phyloP scores from a whole-genome alignment of 176 grass and related monocot genomes.

The Luzula sylvatica region DNA sequence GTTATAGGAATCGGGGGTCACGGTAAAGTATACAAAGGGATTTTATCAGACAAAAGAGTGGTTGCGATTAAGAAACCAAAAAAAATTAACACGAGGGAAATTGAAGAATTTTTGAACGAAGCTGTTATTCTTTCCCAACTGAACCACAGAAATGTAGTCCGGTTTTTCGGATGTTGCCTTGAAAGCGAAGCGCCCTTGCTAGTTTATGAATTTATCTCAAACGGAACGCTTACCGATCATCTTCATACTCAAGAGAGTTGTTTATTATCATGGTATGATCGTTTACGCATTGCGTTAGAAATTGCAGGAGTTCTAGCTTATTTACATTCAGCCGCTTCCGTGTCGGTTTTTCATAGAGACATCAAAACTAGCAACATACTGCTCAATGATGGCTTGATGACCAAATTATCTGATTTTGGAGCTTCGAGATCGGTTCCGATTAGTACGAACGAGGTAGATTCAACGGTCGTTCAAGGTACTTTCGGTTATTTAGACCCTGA shows the following conservation, averaged over 20 bases:
- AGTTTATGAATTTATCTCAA: slow-evolving; percentile 20
- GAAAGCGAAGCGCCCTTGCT: slow-evolving; percentile 6
- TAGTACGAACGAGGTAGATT: background rate
- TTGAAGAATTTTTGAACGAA: slow-evolving; percentile 5
- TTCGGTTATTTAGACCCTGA: slow-evolving; percentile 31
- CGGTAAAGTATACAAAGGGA: too few relatives aligned
- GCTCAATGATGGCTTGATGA: background rate
- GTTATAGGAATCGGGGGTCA: background rate
- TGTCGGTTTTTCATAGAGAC: slow-evolving; percentile 3
- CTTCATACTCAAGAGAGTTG: background rate
- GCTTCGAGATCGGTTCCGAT: slow-evolving; percentile 2
- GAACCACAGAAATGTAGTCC: slow-evolving; percentile 18
- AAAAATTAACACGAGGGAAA: background rate
- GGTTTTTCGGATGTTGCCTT: slow-evolving; percentile 13
- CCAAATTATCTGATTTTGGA: slow-evolving; percentile 23
- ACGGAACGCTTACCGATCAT: slow-evolving; percentile 6
- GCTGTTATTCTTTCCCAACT: slow-evolving; percentile 5
- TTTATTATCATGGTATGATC: slow-evolving; percentile 6
- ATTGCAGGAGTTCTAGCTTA: background rate
- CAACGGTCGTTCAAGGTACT: slow-evolving; percentile 12
- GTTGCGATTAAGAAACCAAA: slow-evolving; percentile 11
- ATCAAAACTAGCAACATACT: slow-evolving; percentile 20
- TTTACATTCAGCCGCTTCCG: slow-evolving; percentile 1
- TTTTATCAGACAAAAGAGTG: background rate
- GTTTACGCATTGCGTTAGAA: slow-evolving; percentile 12